A percentile compares a stretch with the other conserved stretches of the same genome.
Evolutionary conservation across 1,284 basidiomycete genomes (phyloP).

Genomic region (Porodaedalea pini): DNA sequence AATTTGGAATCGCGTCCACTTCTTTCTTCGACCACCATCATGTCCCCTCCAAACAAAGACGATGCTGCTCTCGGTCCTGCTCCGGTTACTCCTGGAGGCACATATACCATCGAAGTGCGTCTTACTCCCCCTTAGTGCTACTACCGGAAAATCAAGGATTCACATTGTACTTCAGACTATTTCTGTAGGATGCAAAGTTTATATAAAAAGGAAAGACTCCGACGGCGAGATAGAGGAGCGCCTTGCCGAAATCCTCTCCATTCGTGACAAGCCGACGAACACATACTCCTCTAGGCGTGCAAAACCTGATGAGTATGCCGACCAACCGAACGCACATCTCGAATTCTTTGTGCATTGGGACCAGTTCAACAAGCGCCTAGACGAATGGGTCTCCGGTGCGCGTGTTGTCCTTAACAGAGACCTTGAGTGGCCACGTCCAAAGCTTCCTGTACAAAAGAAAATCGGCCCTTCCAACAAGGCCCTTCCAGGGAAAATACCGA

Average conservation of each 20-base stretch:
- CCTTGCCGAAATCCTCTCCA: constrained; percentile 90
- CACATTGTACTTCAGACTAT: constrained; percentile 57
- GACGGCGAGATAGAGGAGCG: constrained; percentile 81
- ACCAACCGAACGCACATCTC: constrained; percentile 69
- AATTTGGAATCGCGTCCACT: constrained; percentile 12
- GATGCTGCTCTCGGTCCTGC: constrained; percentile 53
- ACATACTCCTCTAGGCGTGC: constrained; percentile 49
- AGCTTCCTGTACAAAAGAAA: constrained; percentile 56
- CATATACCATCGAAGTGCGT: constrained; percentile 70
- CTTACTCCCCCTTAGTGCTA: constrained; percentile 18
- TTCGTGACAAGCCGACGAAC: constrained; percentile 78
- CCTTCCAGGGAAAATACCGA: constrained; percentile 23
- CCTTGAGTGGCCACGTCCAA: constrained; percentile 96
- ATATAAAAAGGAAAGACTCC: constrained; percentile 74
- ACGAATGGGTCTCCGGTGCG: constrained; percentile 95
- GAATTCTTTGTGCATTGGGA: constrained; percentile 99
- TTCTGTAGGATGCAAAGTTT: constrained; percentile 90
- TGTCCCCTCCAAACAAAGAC: constrained; percentile 30
- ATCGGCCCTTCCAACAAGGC: constrained; percentile 33
- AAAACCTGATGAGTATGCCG: constrained; percentile 41
- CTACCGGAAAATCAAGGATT: constrained; percentile 25
- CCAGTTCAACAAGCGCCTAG: constrained; percentile 96
- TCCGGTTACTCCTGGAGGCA: constrained; percentile 67
- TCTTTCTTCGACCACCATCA: constrained; percentile 22
- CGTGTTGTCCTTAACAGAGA: constrained; percentile 83